A percentile compares a stretch with the other conserved stretches of the same genome.
phyloP scores from a whole-genome alignment of 805 yeast genomes.

The Saturnispora galanensis region DNA sequence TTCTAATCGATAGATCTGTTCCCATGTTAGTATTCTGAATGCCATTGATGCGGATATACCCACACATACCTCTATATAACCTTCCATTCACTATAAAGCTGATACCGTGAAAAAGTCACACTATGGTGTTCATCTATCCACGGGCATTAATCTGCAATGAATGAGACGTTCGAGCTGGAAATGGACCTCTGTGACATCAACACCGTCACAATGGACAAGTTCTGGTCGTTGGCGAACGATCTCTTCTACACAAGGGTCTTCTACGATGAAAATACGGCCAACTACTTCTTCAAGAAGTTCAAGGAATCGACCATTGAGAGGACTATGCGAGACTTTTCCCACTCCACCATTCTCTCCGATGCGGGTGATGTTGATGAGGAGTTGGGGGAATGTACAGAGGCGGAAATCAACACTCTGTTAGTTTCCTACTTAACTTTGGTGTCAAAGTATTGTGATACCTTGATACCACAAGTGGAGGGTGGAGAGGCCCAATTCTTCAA shows the following conservation, averaged over 20 bases:
- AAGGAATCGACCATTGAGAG: background rate
- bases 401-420: constrained; percentile 26
- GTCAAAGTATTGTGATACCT: constrained; percentile 21
- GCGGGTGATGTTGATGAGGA: constrained; percentile 8
- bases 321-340: constrained; percentile 1
- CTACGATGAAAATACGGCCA: constrained; percentile 18
- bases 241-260: constrained; percentile 21
- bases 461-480: constrained; percentile 8
- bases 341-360: too few species aligned
- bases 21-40: constrained; percentile 3
- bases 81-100: constrained; percentile 1
- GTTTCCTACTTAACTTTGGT: constrained; percentile 26
- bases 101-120: background rate
- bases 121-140: background rate
- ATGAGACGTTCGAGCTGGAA: background rate
- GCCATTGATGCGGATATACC: constrained; percentile 2
- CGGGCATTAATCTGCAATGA: too few species aligned
- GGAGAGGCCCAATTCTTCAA: constrained; percentile 21
- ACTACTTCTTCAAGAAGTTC: constrained; percentile 17
- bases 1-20: constrained; percentile 39
- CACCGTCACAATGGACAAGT: constrained; percentile 19
- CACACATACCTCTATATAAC: constrained; percentile 20
- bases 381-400: constrained; percentile 18
- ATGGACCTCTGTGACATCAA: constrained; percentile 6
- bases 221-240: constrained; percentile 26